These are phyloP conservation scores for Voacanga thouarsii DNA, from an alignment of 257 asterid genomes.

Conservation along the genomic window DNA sequence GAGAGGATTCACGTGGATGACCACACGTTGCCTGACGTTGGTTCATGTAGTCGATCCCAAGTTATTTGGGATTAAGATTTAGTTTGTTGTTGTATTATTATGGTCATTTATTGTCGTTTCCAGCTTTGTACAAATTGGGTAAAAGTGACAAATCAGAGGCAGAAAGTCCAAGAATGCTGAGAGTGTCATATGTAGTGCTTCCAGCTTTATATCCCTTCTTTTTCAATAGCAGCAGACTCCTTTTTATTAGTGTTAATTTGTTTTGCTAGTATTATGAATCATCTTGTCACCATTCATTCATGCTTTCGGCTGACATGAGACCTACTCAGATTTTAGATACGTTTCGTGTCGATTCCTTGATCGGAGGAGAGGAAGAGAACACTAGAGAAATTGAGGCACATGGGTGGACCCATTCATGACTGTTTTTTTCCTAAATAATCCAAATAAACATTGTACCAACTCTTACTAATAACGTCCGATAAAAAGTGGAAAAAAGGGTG, in stretches of 20 bases:
- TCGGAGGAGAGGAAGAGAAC: neutral
- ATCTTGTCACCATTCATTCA: neutral
- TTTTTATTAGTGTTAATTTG: neutral
- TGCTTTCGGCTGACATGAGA: conserved; percentile 29
- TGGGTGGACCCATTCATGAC: conserved; percentile 28
- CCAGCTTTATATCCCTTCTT: conserved; percentile 7
- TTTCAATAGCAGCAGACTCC: neutral
- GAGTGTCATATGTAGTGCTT: conserved; percentile 1
- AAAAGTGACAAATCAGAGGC: conserved; percentile 5
- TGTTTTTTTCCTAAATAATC: neutral
- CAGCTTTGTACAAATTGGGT: neutral
- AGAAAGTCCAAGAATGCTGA: conserved; percentile 8
- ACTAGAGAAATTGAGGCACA: conserved; percentile 24
- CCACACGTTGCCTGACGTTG: no score
- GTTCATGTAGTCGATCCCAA: no score
- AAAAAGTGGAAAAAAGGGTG: conserved; percentile 21
- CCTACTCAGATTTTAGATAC: conserved; percentile 31
- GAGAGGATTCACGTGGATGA: no score
- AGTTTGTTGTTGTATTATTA: no score
- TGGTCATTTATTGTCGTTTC: neutral
- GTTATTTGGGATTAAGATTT: no score
- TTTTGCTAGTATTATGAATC: no score
- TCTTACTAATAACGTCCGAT: conserved; percentile 3
- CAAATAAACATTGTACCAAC: neutral
- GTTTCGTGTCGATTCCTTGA: conserved; percentile 24